Evolutionary conservation across 768 basidiomycete species (phyloP).

Genomic region (Phlegmacium glaucopus): DNA sequence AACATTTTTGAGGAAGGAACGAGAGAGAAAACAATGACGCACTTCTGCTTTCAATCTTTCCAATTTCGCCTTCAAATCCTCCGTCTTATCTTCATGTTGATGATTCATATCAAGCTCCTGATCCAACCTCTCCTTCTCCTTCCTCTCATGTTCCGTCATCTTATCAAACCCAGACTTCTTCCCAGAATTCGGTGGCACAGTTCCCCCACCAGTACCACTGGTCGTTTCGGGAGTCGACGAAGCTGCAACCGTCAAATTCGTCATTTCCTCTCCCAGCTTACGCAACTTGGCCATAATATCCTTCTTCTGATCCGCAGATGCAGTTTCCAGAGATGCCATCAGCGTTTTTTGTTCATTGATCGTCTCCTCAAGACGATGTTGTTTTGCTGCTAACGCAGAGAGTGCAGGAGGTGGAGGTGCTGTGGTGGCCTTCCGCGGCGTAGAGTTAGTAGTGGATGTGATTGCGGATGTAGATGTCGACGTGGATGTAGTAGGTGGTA

Average conservation of each 20-base stretch:
- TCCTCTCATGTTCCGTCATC: conserved; percentile 44
- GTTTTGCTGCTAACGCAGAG: conserved; percentile 65
- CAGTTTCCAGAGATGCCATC: conserved; percentile 64
- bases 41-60: conserved; percentile 81
- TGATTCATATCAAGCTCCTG: conserved; percentile 75
- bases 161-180: conserved; percentile 11
- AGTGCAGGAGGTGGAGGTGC: conserved; percentile 27
- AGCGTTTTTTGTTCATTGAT: conserved; percentile 88
- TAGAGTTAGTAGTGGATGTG: conserved; percentile 6
- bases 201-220: conserved; percentile 7
- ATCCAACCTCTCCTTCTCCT: conserved; percentile 69
- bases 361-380: conserved; percentile 73
- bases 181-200: not conserved
- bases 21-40: conserved; percentile 17
- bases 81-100: conserved; percentile 49
- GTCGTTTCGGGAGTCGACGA: conserved; percentile 22
- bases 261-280: conserved; percentile 80
- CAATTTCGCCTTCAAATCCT: conserved; percentile 70
- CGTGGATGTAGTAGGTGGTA: conserved; percentile 10
- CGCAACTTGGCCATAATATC: conserved; percentile 71
- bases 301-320: conserved; percentile 73
- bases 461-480: conserved; percentile 14
- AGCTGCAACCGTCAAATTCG: conserved; percentile 30
- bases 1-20: not conserved
- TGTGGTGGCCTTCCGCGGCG: conserved; percentile 33